Percentiles rank a stretch among this genome's conserved stretches.
Conservation (phyloP, 495 filamentous ascomycete genomes). For the Penicillium paxilli region DNA sequence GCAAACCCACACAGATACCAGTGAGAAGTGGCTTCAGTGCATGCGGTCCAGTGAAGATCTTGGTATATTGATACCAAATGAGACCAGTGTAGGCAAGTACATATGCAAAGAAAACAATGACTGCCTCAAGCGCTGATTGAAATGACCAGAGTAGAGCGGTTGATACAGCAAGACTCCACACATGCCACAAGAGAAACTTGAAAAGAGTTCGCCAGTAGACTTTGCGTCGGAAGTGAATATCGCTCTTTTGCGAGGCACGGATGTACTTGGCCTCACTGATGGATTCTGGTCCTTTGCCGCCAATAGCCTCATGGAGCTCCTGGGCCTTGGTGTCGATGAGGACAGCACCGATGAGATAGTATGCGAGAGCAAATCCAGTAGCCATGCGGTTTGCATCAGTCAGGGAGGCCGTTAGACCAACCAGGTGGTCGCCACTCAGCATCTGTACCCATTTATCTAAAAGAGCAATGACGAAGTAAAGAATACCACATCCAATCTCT, state of each 20-base stretch:
- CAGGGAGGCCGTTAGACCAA: constrained; percentile 38
- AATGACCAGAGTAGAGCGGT: constrained; percentile 56
- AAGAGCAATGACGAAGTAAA: constrained; percentile 61
- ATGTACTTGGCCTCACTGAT: constrained; percentile 38
- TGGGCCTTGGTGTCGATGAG: constrained; percentile 59
- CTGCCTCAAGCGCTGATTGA: constrained; percentile 36
- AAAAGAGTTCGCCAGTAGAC: constrained; percentile 56
- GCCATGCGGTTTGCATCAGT: constrained; percentile 48
- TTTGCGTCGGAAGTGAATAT: constrained; percentile 47
- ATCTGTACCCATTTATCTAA: constrained; percentile 61
- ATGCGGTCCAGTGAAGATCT: constrained; percentile 57
- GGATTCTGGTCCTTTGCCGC: constrained; percentile 32
- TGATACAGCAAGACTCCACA: constrained; percentile 55
- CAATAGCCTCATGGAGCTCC: constrained; percentile 51
- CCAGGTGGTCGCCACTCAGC: constrained; percentile 43
- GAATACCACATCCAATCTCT: constrained; percentile 57
- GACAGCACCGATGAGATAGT: constrained; percentile 61
- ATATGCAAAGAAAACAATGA: constrained; percentile 54
- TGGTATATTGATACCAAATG: constrained; percentile 62
- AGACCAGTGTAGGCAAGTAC: constrained; percentile 57
- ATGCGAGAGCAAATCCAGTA: constrained; percentile 57
- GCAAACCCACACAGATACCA: constrained; percentile 47
- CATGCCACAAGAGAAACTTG: constrained; percentile 54
- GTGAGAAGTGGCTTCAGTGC: constrained; percentile 51
- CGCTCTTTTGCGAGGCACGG: constrained; percentile 43